Base-by-base conservation (phyloP, 768 basidiomycete species). In the Tulasnella sp. region DNA sequence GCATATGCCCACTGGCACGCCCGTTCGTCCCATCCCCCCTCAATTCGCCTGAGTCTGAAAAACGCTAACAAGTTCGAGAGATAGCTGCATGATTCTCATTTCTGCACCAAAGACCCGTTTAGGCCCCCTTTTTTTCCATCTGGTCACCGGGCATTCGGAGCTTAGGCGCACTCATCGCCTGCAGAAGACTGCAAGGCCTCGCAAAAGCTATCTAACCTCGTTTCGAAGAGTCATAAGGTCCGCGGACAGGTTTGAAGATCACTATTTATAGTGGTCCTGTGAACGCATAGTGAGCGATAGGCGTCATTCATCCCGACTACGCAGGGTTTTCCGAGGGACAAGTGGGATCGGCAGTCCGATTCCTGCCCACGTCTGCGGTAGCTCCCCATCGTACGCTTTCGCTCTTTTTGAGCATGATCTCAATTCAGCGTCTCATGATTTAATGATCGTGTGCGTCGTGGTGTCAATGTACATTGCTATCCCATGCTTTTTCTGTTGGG, bases 1-100 rank as follows among this genome's bases (percentile, higher is more conserved):
- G 64, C 64, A 69, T 69, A 69, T 69, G 64, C 64, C 64, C 64
- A 69, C 34, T 37, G 64, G 64, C 31, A 69, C 64, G 28, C 28
- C 34, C 64, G 64, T 69, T 34, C 34, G 16, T 69, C 64, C n/a
- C n/a, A 31, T 69, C 64, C 31, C 31, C 28, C 60, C 34, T 14
- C 64, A 18, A 16, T 69, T 31, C 3, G 7, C 31, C 64, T 37
- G 64, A 69, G 64, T 69, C 64, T 28, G 28, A 69, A 69, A 69
- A 37, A 37, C 64, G 28, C 64, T 69, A 69, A 69, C 64, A 18
- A 37, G 18, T 69, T 28, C 31, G 6, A 18, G 16, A 46, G 31
- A 69, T 16, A 14, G 64, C 12, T 4, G 34, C 8, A 69, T 31
- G n/a, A 69, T 69, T 3, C 12, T 60, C 58, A 60, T 60, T 60